A percentile compares a stretch with the other conserved stretches of the same genome.
These are phyloP conservation scores for Colletotrichum sp. DNA, from an alignment of 2,329 filamentous ascomycete species.

Conservation along the genomic window DNA sequence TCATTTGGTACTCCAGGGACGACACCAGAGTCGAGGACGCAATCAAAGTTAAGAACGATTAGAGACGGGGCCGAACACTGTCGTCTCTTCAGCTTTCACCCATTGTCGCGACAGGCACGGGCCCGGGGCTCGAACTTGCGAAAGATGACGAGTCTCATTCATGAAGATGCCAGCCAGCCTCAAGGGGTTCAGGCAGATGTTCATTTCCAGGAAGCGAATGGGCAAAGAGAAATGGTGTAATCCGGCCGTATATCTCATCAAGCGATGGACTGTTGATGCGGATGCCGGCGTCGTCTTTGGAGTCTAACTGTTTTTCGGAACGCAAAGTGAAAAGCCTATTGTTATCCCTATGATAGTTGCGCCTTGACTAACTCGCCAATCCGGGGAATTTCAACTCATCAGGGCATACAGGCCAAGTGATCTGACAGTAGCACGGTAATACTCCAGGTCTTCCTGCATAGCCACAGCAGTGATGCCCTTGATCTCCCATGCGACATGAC, in stretches of 20 bases:
- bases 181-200: too few relatives aligned
- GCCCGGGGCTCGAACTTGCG: not conserved
- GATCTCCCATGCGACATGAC: not conserved
- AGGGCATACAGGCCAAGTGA: not conserved
- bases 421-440: not conserved
- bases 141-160: not conserved
- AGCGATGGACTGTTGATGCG: not conserved
- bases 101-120: not conserved
- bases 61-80: not conserved
- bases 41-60: too few relatives aligned
- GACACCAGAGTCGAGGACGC: too few relatives aligned
- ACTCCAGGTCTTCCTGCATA: not conserved
- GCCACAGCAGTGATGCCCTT: not conserved
- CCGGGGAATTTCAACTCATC: not conserved
- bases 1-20: too few relatives aligned
- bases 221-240: too few relatives aligned
- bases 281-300: not conserved
- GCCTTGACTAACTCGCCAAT: rapidly evolving
- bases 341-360: too few relatives aligned
- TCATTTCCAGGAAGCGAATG: too few relatives aligned
- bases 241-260: not conserved
- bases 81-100: not conserved
- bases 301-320: not conserved
- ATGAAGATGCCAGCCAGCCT: not conserved
- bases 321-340: too few relatives aligned